phyloP scores from a whole-genome alignment of 2,329 filamentous ascomycete species.

The Didymella sp. region DNA sequence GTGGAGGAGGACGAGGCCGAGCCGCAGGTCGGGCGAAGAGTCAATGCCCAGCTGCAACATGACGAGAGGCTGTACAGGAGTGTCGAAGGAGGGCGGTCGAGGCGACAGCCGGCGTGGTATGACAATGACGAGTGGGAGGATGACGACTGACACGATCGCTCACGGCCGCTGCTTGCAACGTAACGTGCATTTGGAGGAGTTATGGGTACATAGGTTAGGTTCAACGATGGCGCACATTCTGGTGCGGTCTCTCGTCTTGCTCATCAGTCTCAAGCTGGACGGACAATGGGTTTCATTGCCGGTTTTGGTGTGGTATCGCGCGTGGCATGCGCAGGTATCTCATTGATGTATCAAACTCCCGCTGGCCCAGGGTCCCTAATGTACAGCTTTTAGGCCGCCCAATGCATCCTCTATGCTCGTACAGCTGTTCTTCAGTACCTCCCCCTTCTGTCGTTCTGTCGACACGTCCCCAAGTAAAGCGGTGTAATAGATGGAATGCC shows the following conservation, averaged over 20 bases:
- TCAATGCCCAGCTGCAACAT: constrained; percentile 48
- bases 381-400: constrained; percentile 38
- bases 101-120: constrained; percentile 34
- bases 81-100: constrained; percentile 23
- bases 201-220: neutral
- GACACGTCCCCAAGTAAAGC: constrained; percentile 13
- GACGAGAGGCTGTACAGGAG: constrained; percentile 46
- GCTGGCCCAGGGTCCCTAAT: constrained; percentile 42
- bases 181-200: constrained; percentile 2
- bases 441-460: neutral
- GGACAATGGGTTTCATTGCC: neutral
- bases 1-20: constrained; percentile 66
- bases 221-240: neutral
- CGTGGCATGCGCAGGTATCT: constrained; percentile 21
- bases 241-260: neutral
- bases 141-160: constrained; percentile 29
- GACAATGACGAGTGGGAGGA: constrained; percentile 41
- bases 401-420: constrained; percentile 9
- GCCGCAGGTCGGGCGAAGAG: constrained; percentile 44
- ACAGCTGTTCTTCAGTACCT: neutral
- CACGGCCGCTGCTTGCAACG: neutral
- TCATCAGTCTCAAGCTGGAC: neutral
- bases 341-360: constrained; percentile 49
- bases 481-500: constrained; percentile 26
- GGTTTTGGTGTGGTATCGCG: constrained; percentile 1